Evolutionary conservation across 192 early-diverging fungal genomes (phyloP).

Genomic region (Cetraspora pellucida): DNA sequence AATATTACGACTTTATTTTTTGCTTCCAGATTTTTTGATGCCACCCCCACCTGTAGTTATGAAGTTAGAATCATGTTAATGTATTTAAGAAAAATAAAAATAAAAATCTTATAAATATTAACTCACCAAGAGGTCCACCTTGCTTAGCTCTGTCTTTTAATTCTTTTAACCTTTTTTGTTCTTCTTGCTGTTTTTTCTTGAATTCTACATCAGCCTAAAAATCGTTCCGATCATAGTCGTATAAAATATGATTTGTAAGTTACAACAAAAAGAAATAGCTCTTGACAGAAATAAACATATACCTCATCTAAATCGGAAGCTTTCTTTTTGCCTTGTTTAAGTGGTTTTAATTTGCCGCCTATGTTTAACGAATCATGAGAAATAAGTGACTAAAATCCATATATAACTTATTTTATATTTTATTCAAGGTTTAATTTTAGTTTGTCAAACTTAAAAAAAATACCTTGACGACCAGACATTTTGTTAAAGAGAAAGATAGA

Average conservation of each 20-base stretch:
- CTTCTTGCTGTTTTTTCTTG: conserved; percentile 77
- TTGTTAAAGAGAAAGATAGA: no score
- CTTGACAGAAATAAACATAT: neutral
- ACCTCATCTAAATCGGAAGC: conserved; percentile 61
- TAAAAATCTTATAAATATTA: neutral
- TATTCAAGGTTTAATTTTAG: neutral
- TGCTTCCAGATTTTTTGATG: conserved; percentile 71
- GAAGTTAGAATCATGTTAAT: neutral
- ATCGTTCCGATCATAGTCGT: no score
- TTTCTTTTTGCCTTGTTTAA: conserved; percentile 75
- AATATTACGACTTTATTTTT: conserved; percentile 41
- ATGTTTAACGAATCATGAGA: neutral
- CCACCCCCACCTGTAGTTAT: conserved; percentile 50
- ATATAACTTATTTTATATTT: neutral
- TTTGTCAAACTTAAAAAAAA: no score
- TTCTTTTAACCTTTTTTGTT: conserved; percentile 70
- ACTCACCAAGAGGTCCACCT: conserved; percentile 57
- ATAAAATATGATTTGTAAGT: neutral
- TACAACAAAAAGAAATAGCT: neutral
- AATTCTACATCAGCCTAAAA: conserved; percentile 64
- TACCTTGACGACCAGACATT: conserved; percentile 26
- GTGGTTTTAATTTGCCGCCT: conserved; percentile 83
- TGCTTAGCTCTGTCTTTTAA: conserved; percentile 61
- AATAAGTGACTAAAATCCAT: neutral
- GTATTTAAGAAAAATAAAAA: neutral